Percentiles rank a stretch among this genome's conserved stretches.
These are phyloP conservation scores for Tricholomella constricta DNA, from an alignment of 768 basidiomycete genomes.

Conservation along the genomic window DNA sequence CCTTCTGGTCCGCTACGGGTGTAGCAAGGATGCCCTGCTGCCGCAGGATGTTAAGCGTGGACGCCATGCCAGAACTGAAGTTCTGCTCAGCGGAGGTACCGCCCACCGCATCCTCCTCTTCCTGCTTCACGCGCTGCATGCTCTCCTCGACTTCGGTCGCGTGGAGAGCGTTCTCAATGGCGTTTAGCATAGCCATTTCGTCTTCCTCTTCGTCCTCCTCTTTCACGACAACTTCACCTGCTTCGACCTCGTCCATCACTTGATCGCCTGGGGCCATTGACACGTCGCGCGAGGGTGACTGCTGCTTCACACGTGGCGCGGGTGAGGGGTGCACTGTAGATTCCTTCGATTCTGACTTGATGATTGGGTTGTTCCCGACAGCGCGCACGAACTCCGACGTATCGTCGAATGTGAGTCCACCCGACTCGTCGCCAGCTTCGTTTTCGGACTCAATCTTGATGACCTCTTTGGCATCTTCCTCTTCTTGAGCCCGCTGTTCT, in stretches of 20 bases:
- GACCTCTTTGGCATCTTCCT: slow-evolving; percentile 42
- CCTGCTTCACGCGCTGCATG: slow-evolving; percentile 23
- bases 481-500: slow-evolving; percentile 58
- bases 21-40: slow-evolving; percentile 87
- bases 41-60: slow-evolving; percentile 84
- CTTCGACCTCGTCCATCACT: slow-evolving; percentile 74
- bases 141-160: slow-evolving; percentile 60
- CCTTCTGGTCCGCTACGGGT: slow-evolving; percentile 59
- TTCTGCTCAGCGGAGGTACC: slow-evolving; percentile 80
- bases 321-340: slow-evolving; percentile 20
- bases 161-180: slow-evolving; percentile 71
- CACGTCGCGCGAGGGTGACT: slow-evolving; percentile 51
- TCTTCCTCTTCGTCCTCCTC: slow-evolving; percentile 78
- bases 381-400: slow-evolving; percentile 95
- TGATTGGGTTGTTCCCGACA: slow-evolving; percentile 66
- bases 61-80: slow-evolving; percentile 82
- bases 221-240: slow-evolving; percentile 76
- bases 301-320: slow-evolving; percentile 28
- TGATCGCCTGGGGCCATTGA: slow-evolving; percentile 64
- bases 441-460: slow-evolving; percentile 32
- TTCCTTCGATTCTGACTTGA: slow-evolving; percentile 50
- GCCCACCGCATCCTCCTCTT: slow-evolving; percentile 36
- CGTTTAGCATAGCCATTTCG: slow-evolving; percentile 72
- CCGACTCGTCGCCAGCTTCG: slow-evolving; percentile 46
- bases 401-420: slow-evolving; percentile 88